Evolutionary conservation across 2,329 filamentous ascomycete genomes (phyloP).

Genomic region (Cephalotrichum gorgonifer): DNA sequence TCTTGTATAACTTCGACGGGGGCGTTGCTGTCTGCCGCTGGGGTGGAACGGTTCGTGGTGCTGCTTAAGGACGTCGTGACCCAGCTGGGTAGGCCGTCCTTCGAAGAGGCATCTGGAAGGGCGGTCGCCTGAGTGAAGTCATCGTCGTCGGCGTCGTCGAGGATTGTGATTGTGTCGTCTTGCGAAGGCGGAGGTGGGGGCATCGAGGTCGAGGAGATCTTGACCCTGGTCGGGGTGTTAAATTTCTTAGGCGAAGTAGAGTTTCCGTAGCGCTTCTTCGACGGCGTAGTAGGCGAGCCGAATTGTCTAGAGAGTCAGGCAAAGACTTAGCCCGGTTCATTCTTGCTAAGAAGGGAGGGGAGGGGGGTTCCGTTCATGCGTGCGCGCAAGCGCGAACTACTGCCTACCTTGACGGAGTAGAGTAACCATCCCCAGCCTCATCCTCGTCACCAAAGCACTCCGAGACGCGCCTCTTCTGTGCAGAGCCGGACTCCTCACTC

Average conservation of each 20-base stretch:
- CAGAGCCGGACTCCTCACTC: background rate
- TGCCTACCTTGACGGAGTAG: background rate
- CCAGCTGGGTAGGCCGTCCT: background rate
- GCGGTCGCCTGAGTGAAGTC: background rate
- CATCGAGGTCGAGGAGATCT: background rate
- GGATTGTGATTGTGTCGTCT: background rate
- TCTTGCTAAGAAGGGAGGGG: too few relatives aligned
- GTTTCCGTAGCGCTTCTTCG: slow-evolving; percentile 2
- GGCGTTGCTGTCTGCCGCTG: background rate
- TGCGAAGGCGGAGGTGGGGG: background rate
- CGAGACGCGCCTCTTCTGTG: background rate
- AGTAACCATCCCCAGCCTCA: background rate
- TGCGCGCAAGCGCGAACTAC: too few relatives aligned
- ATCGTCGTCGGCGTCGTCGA: slow-evolving; percentile 1
- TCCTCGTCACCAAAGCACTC: background rate
- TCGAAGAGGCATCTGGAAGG: background rate
- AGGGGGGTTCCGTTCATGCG: too few relatives aligned
- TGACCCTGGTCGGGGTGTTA: background rate
- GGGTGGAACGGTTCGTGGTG: background rate
- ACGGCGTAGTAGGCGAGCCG: background rate
- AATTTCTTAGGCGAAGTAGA: background rate
- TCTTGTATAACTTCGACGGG: background rate
- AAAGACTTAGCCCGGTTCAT: too few relatives aligned
- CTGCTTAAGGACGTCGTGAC: background rate
- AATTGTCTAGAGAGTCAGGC: background rate